phyloP scores from a whole-genome alignment of 2,329 filamentous ascomycete species.

The Emmonsiellopsis sp. region DNA sequence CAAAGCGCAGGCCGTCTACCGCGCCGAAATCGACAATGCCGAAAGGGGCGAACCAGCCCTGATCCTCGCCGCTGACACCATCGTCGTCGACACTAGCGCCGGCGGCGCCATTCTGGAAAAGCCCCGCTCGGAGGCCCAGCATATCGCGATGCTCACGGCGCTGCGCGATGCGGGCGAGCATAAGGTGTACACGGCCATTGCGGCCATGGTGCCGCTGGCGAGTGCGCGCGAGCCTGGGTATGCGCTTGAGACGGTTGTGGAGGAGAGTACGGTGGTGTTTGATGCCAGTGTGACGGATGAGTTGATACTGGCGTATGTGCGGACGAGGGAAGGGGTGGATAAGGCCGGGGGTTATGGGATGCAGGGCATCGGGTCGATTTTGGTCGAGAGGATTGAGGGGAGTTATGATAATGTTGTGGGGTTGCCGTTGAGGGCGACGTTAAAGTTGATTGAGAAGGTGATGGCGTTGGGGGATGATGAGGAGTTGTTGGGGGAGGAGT shows the following conservation, averaged over 20 bases:
- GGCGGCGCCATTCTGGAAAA: slow-evolving; percentile 78
- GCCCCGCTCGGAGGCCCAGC: slow-evolving; percentile 69
- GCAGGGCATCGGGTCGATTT: slow-evolving; percentile 75
- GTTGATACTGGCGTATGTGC: slow-evolving; percentile 58
- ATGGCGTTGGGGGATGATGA: slow-evolving; percentile 63
- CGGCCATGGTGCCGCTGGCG: slow-evolving; percentile 69
- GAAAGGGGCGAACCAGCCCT: slow-evolving; percentile 62
- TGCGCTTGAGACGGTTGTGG: slow-evolving; percentile 66
- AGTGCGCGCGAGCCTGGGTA: slow-evolving; percentile 81
- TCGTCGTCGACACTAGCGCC: slow-evolving; percentile 62
- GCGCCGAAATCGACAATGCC: slow-evolving; percentile 46
- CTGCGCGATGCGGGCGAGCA: slow-evolving; percentile 69
- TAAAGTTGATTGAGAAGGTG: slow-evolving; percentile 82
- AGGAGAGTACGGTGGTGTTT: slow-evolving; percentile 89
- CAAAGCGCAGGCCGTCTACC: slow-evolving; percentile 71
- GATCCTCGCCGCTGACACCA: slow-evolving; percentile 82
- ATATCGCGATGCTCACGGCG: slow-evolving; percentile 72
- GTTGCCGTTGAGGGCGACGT: slow-evolving; percentile 65
- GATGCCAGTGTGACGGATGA: slow-evolving; percentile 68
- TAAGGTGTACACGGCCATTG: slow-evolving; percentile 78
- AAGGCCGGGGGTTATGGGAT: slow-evolving; percentile 95
- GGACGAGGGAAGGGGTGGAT: slow-evolving; percentile 81
- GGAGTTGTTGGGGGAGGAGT: slow-evolving; percentile 39
- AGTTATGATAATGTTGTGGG: slow-evolving; percentile 91
- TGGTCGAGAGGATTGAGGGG: slow-evolving; percentile 84